Evolutionary conservation across 495 filamentous ascomycete species (phyloP).

Genomic region (Xylaria venustula): DNA sequence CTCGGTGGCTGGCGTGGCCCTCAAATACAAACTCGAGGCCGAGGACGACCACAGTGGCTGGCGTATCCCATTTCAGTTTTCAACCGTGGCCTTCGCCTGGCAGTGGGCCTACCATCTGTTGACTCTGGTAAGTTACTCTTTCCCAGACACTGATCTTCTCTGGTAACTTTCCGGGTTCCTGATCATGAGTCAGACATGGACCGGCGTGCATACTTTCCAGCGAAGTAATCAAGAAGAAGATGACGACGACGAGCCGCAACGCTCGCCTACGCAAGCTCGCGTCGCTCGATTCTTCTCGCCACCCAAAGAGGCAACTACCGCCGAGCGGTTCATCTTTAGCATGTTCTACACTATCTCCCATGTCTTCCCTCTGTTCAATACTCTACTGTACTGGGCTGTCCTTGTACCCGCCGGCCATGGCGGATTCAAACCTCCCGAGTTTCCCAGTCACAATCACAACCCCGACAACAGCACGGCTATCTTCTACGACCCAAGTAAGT

Average conservation of each 20-base stretch:
- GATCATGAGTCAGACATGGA: slow-evolving; percentile 37
- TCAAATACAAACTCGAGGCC: slow-evolving; percentile 40
- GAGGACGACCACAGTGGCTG: slow-evolving; percentile 31
- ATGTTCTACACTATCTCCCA: slow-evolving; percentile 48
- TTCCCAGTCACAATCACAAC: slow-evolving; percentile 18
- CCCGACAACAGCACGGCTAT: slow-evolving; percentile 10
- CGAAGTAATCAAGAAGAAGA: slow-evolving; percentile 31
- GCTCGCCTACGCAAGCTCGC: slow-evolving; percentile 5
- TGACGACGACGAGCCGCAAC: background rate
- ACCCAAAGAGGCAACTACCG: slow-evolving; percentile 29
- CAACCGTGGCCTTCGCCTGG: slow-evolving; percentile 41
- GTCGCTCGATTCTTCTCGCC: slow-evolving; percentile 38
- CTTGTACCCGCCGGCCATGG: slow-evolving; percentile 39
- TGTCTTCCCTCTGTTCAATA: slow-evolving; percentile 45
- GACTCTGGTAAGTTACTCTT: slow-evolving; percentile 21
- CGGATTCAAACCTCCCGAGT: slow-evolving; percentile 18
- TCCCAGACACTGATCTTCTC: background rate
- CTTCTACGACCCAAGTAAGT: slow-evolving; percentile 23
- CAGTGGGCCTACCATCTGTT: slow-evolving; percentile 45
- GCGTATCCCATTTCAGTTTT: slow-evolving; percentile 48
- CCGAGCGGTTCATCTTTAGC: slow-evolving; percentile 44
- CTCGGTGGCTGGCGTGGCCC: slow-evolving; percentile 34
- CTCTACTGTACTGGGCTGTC: slow-evolving; percentile 46
- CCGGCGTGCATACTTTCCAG: slow-evolving; percentile 47
- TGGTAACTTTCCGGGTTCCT: background rate